Conservation (phyloP, 225 moss, liverwort and hornwort species). For the Polytrichum formosum region DNA sequence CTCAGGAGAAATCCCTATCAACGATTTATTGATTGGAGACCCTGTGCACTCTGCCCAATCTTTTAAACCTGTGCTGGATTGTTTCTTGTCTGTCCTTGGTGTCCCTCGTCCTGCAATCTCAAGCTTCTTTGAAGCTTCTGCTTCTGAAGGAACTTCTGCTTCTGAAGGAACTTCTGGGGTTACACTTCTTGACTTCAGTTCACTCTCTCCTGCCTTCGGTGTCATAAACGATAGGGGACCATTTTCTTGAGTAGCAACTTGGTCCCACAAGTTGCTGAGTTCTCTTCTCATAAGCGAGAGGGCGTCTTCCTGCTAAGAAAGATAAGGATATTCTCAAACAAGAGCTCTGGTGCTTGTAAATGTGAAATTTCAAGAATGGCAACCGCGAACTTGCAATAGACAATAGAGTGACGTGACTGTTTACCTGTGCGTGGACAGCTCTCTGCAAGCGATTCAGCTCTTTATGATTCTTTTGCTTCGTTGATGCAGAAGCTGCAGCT, state of each 20-base stretch:
- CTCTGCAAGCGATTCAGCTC: constrained; percentile 69
- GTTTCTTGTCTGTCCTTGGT: constrained; percentile 15
- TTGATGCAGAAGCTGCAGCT: constrained; percentile 80
- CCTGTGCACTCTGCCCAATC: constrained; percentile 12
- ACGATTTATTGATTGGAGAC: constrained; percentile 25
- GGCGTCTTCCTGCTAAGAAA: constrained; percentile 57
- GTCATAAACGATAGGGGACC: constrained; percentile 39
- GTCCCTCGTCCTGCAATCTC: constrained; percentile 28
- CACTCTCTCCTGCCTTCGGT: constrained; percentile 24
- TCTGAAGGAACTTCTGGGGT: constrained; percentile 12
- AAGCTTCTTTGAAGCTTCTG: constrained; percentile 18
- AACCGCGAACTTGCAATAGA: no score
- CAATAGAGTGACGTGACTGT: background rate
- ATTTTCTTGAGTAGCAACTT: constrained; percentile 55
- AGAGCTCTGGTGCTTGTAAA: no score
- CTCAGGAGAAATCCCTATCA: background rate
- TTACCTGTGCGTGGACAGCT: constrained; percentile 64
- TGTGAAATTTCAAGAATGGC: no score
- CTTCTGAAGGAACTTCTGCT: constrained; percentile 17
- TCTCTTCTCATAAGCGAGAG: constrained; percentile 84
- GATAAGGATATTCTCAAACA: background rate
- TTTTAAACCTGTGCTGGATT: constrained; percentile 16
- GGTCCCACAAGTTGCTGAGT: constrained; percentile 70
- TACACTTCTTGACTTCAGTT: constrained; percentile 22
- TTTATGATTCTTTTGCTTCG: constrained; percentile 59